phyloP scores from a whole-genome alignment of 768 basidiomycete species.

The Panaeolus papilionaceus region DNA sequence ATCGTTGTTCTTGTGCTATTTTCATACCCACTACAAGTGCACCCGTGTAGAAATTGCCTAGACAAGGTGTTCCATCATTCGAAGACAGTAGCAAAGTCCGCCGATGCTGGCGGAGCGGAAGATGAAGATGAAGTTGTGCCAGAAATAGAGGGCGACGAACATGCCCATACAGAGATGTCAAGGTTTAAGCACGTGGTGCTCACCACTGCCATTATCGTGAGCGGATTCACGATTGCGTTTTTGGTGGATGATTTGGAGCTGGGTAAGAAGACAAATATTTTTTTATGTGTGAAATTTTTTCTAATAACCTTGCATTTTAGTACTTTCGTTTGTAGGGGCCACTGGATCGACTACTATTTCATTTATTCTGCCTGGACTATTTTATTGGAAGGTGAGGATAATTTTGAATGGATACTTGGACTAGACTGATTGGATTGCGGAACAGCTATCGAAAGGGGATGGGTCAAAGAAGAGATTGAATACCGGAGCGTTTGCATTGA shows the following conservation, averaged over 20 bases:
- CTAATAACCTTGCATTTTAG: slow-evolving; percentile 43
- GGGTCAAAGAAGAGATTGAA: slow-evolving; percentile 55
- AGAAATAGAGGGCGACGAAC: slow-evolving; percentile 52
- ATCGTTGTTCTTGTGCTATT: slow-evolving; percentile 91
- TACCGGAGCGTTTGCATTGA: slow-evolving; percentile 67
- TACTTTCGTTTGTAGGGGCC: slow-evolving; percentile 94
- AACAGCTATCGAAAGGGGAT: slow-evolving; percentile 74
- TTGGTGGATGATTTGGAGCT: slow-evolving; percentile 79
- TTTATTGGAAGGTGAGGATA: slow-evolving; percentile 85
- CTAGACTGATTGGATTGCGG: slow-evolving; percentile 19
- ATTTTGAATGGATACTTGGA: slow-evolving; percentile 18
- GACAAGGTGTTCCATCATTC: slow-evolving; percentile 82
- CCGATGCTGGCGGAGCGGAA: slow-evolving; percentile 44
- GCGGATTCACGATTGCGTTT: slow-evolving; percentile 77
- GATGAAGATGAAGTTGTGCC: slow-evolving; percentile 53
- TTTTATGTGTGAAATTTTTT: slow-evolving; percentile 7
- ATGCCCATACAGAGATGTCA: slow-evolving; percentile 73
- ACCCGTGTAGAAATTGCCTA: slow-evolving; percentile 90
- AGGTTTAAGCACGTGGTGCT: slow-evolving; percentile 70
- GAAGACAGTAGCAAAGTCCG: slow-evolving; percentile 32
- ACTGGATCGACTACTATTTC: slow-evolving; percentile 97
- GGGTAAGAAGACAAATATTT: slow-evolving; percentile 52
- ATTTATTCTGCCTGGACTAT: slow-evolving; percentile 92
- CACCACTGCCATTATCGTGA: slow-evolving; percentile 67
- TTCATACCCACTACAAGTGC: slow-evolving; percentile 94